Conservation (phyloP, 192 early-diverging fungal genomes). For the Nowakowskiella sp. region DNA sequence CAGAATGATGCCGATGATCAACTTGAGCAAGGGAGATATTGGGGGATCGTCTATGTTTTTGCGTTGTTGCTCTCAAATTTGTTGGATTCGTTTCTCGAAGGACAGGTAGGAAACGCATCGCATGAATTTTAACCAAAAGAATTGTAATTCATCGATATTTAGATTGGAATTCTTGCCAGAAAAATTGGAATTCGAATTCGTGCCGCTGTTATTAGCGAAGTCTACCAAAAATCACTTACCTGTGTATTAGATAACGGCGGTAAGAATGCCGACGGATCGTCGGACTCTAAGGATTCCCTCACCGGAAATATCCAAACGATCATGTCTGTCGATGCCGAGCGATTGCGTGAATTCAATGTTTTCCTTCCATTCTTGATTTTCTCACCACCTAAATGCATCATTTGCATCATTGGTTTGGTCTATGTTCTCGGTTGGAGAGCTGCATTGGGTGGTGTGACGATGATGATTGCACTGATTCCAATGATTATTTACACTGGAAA, state of each 20-base stretch:
- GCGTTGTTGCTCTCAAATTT: too few relatives aligned
- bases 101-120: too few relatives aligned
- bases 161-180: conserved; percentile 38
- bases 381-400: conserved; percentile 8
- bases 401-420: conserved; percentile 31
- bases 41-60: too few relatives aligned
- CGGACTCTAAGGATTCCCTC: neutral
- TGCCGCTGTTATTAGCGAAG: conserved; percentile 52
- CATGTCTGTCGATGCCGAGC: conserved; percentile 26
- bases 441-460: neutral
- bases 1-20: too few relatives aligned
- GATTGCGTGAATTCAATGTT: conserved; percentile 11
- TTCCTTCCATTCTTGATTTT: conserved; percentile 13
- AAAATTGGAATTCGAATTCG: conserved; percentile 22
- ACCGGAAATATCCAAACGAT: conserved; percentile 27
- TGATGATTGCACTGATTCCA: conserved; percentile 3
- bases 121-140: too few relatives aligned
- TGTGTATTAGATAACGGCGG: conserved; percentile 47
- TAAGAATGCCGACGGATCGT: neutral
- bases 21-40: too few relatives aligned
- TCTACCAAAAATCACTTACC: conserved; percentile 54
- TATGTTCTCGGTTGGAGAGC: neutral
- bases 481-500: conserved; percentile 20
- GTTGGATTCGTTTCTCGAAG: too few relatives aligned
- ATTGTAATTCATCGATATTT: conserved; percentile 42